Evolutionary conservation across 495 filamentous ascomycete species (phyloP).

Genomic region (Daldinia vernicosa): DNA sequence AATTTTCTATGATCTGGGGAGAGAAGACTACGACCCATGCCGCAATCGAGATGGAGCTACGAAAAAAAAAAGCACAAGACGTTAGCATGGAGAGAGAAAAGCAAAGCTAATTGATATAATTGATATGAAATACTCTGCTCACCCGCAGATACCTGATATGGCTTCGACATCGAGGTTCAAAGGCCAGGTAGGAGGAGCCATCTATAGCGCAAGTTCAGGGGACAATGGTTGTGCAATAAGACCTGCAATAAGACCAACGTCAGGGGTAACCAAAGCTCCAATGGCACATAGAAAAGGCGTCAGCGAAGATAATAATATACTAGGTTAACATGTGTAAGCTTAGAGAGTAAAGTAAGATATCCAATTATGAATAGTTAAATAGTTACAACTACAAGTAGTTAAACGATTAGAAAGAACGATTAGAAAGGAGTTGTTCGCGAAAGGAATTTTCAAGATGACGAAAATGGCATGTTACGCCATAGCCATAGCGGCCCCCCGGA

Average conservation of each 20-base stretch:
- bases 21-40: constrained; percentile 99
- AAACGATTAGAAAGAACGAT: not conserved
- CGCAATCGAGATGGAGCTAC: constrained; percentile 90
- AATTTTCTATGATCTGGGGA: constrained; percentile 96
- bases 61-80: constrained; percentile 5
- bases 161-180: constrained; percentile 83
- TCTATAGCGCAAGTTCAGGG: constrained; percentile 42
- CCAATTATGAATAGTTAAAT: not conserved
- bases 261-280: not conserved
- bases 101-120: not conserved
- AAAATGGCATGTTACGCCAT: constrained; percentile 23
- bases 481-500: constrained; percentile 20
- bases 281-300: not conserved
- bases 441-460: constrained; percentile 33
- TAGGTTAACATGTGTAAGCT: not conserved
- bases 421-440: constrained; percentile 21
- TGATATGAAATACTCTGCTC: constrained; percentile 31
- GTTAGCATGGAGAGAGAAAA: not conserved
- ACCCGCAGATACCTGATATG: constrained; percentile 90
- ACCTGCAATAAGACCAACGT: constrained; percentile 17
- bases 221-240: not conserved
- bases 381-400: constrained; percentile 1
- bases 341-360: not conserved
- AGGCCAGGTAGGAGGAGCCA: constrained; percentile 74
- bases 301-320: not conserved